These are phyloP conservation scores for Patellaria atrata DNA, from an alignment of 495 filamentous ascomycete species.

Conservation along the genomic window DNA sequence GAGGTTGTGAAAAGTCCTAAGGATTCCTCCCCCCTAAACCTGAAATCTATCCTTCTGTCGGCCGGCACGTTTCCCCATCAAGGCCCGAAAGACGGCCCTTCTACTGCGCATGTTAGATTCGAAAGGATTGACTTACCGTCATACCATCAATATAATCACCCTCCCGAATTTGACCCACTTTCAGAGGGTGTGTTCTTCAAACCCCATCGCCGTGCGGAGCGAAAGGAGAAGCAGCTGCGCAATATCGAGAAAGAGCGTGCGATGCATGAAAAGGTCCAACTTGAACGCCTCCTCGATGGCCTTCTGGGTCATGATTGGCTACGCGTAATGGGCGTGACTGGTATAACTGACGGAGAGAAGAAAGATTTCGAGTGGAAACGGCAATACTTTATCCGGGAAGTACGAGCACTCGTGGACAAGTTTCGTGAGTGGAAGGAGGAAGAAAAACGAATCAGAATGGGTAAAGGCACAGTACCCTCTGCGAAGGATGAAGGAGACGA, in stretches of 20 bases:
- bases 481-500: constrained; percentile 26
- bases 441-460: constrained; percentile 64
- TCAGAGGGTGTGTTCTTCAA: constrained; percentile 51
- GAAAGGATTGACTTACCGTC: too few species aligned
- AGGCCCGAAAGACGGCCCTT: neutral
- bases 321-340: constrained; percentile 80
- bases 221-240: constrained; percentile 82
- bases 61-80: neutral
- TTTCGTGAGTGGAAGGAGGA: constrained; percentile 79
- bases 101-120: neutral
- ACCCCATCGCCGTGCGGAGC: constrained; percentile 61
- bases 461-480: constrained; percentile 42
- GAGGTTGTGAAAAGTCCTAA: constrained; percentile 24
- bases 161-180: constrained; percentile 50
- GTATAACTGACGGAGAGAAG: constrained; percentile 66
- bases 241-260: constrained; percentile 87
- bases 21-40: constrained; percentile 2
- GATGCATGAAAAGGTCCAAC: constrained; percentile 79
- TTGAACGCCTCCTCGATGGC: constrained; percentile 73
- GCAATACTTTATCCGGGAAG: constrained; percentile 65
- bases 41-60: neutral
- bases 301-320: constrained; percentile 89
- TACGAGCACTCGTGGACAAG: constrained; percentile 67
- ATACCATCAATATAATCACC: too few species aligned
- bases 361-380: constrained; percentile 78